These are phyloP conservation scores for Lichtheimia ramosa DNA, from an alignment of 371 early-diverging fungal species.

Conservation along the genomic window DNA sequence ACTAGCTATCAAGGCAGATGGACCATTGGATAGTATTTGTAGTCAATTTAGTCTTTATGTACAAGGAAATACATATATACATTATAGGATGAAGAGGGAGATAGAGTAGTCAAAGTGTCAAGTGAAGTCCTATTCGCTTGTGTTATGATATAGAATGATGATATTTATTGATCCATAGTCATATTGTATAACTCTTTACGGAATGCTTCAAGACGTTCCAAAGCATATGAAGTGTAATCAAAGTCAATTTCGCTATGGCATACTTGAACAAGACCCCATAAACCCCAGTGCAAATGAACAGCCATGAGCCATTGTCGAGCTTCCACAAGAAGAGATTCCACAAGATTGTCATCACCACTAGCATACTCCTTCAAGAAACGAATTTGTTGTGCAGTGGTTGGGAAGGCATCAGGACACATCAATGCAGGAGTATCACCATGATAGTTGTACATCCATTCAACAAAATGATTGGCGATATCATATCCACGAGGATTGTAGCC, in stretches of 20 bases:
- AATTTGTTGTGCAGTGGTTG: conserved; percentile 59
- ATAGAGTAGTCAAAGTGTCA: no score
- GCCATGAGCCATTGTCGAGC: conserved; percentile 55
- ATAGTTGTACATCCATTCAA: conserved; percentile 89
- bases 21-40: background rate
- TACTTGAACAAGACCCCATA: conserved; percentile 84
- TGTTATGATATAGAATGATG: no score
- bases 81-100: no score
- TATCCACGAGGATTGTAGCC: conserved; percentile 84
- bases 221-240: conserved; percentile 73
- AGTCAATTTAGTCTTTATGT: no score
- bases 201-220: conserved; percentile 64
- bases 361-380: conserved; percentile 73
- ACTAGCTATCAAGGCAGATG: conserved; percentile 10
- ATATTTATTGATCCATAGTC: no score
- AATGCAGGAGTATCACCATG: conserved; percentile 61
- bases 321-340: conserved; percentile 39
- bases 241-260: conserved; percentile 79
- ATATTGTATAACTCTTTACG: conserved; percentile 20
- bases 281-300: conserved; percentile 78
- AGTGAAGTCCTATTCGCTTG: no score
- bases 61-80: no score
- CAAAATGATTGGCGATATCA: conserved; percentile 89
- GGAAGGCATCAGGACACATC: conserved; percentile 51
- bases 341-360: conserved; percentile 19